Base-by-base conservation (phyloP, 208 protist species). In the Acanthamoeba divionensis region DNA sequence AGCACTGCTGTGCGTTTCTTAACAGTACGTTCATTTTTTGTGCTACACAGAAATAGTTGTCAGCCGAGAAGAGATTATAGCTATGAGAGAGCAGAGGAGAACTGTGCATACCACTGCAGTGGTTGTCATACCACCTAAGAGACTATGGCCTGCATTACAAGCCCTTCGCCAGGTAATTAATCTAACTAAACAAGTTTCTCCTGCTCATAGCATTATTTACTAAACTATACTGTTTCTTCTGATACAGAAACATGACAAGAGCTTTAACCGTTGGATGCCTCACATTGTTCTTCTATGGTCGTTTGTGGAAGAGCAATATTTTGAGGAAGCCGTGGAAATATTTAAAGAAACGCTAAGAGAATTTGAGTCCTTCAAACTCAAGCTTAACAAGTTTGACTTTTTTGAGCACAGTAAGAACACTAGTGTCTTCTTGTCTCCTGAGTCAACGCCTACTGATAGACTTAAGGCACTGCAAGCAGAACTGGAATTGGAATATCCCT, bases 321-420 rank as follows among this genome's bases (percentile, higher is more conserved):
- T 87, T 69, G 79, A 33, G 12, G 12, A 3, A 12, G 79, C 79
- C n/a, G 36, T 38, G 6, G 55, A 87, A 21, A 63, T 63, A 36
- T 87, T 87, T 44, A 87, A 63, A 29, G 79, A 63, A 9, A 48
- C 79, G 12, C 31, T 87, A 12, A n/a, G 55, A n/a, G 41, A 52
- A 0, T 52, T 87, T 44, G 31, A 83, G 55, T 60, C 79, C 48
- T 82, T 82, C 48, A 60, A 45, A 6, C 5, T 82, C 38, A 82
- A 15, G 50, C 71, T 82, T 4, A 82, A 60, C 50, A 33, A 87
- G 8, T 87, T 87, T 29, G 54, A 87, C 41, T 67, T 38, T 60
- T 87, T 87, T 29, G 79, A 87, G 31, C 79, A 87, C 79, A 87
- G 79, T 41, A 33, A 45, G 21, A 87, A 67, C 36, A 36, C 55